Percentiles rank a stretch among this genome's conserved stretches.
Evolutionary conservation across 108 stramenopile species (phyloP).

Genomic region (Cyclotella baltica): DNA sequence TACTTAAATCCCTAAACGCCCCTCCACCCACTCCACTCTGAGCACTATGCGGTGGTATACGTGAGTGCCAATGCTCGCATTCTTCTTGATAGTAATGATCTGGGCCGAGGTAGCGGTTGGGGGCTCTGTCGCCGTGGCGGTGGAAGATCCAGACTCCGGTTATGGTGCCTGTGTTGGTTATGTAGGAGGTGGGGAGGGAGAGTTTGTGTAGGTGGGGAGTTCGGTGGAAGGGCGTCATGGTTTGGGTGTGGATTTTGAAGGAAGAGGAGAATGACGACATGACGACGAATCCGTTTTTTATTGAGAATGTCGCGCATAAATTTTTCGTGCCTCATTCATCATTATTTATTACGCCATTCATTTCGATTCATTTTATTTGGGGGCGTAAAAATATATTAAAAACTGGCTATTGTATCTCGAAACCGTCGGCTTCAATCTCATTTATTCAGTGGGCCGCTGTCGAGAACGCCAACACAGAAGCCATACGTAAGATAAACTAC

Average conservation of each 20-base stretch:
- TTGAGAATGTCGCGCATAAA: no score
- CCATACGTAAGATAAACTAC: no score
- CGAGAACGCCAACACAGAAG: no score
- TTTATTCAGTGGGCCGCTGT: no score
- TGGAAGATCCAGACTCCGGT: conserved; percentile 78
- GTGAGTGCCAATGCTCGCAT: conserved; percentile 61
- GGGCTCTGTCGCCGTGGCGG: conserved; percentile 82
- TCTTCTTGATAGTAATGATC: conserved; percentile 49
- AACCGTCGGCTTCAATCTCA: no score
- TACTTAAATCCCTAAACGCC: not conserved
- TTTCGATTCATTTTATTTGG: no score
- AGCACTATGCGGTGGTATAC: conserved; percentile 46
- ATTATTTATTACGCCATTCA: no score
- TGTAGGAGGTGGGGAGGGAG: not conserved
- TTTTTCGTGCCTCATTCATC: no score
- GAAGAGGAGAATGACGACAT: no score
- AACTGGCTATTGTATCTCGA: no score
- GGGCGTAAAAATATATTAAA: no score
- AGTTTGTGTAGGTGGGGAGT: not conserved
- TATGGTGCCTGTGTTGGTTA: conserved; percentile 57
- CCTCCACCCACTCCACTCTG: conserved; percentile 21
- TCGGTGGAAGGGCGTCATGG: not conserved
- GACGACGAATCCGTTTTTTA: no score
- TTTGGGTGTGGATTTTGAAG: conserved; percentile 9
- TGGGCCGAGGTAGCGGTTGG: conserved; percentile 58